Percentiles rank a stretch among this genome's conserved stretches.
Conservation (phyloP, 2,329 filamentous ascomycete species). For the Epichloe hybrida region DNA sequence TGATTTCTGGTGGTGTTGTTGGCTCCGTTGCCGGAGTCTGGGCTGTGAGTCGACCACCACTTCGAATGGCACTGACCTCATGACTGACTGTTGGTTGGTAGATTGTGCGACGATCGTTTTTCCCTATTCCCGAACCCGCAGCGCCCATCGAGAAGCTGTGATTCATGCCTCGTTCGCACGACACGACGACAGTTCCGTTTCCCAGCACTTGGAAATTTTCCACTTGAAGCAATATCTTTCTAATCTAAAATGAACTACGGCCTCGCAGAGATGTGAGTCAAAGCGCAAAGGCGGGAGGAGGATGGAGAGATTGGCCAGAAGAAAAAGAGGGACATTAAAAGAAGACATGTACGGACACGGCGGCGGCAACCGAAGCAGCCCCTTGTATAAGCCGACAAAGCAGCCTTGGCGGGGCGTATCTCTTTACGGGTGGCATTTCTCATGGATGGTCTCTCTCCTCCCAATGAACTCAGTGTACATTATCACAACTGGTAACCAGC, state of each 20-base stretch:
- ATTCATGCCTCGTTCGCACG: conserved; percentile 5
- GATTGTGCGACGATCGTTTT: conserved; percentile 29
- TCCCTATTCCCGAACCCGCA: conserved; percentile 22
- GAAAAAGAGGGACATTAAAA: conserved; percentile 7
- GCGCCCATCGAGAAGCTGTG: conserved; percentile 16
- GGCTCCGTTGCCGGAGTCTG: conserved; percentile 73
- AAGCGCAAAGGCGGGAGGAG: background rate
- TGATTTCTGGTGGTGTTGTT: conserved; percentile 85
- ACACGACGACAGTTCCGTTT: conserved; percentile 27
- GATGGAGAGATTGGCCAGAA: background rate
- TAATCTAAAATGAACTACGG: background rate
- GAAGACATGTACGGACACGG: background rate
- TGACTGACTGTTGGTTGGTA: conserved; percentile 7
- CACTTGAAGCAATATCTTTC: background rate
- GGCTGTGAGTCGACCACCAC: conserved; percentile 54
- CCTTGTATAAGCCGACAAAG: conserved; percentile 19
- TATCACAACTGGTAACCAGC: conserved; percentile 32
- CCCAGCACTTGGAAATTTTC: conserved; percentile 8
- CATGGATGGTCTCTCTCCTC: conserved; percentile 34
- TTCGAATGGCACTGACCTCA: conserved; percentile 3
- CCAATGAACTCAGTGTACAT: conserved; percentile 36
- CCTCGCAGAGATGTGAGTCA: conserved; percentile 5
- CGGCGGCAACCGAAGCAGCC: background rate
- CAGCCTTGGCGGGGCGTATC: conserved; percentile 11
- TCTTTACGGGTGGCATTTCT: conserved; percentile 4